These are phyloP conservation scores for Monosporascus sp. DNA, from an alignment of 2,329 filamentous ascomycete species.

Conservation along the genomic window DNA sequence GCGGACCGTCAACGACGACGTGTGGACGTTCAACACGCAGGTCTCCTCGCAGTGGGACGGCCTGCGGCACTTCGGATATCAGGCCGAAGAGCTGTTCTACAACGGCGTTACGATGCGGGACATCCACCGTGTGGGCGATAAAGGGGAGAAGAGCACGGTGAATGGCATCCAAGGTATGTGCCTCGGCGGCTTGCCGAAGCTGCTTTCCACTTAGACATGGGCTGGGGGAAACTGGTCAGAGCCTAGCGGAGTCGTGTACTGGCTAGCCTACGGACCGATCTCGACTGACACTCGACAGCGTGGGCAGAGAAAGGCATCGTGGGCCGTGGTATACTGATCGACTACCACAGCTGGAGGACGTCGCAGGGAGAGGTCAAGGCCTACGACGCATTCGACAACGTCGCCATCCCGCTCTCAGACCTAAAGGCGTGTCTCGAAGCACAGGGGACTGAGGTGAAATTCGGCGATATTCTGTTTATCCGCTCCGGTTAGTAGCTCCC, in stretches of 20 bases:
- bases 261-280: no score
- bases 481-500: conserved; percentile 27
- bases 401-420: conserved; percentile 31
- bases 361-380: conserved; percentile 27
- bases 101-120: conserved; percentile 34
- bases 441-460: conserved; percentile 43
- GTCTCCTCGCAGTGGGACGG: conserved; percentile 55
- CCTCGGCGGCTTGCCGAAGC: no score
- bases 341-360: conserved; percentile 44
- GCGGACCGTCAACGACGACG: conserved; percentile 54
- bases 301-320: conserved; percentile 51
- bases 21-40: conserved; percentile 55
- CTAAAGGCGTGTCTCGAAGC: conserved; percentile 37
- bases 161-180: conserved; percentile 35
- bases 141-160: conserved; percentile 28
- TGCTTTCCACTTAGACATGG: neutral
- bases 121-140: conserved; percentile 28
- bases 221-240: no score
- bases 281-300: conserved; percentile 22
- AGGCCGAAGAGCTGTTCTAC: conserved; percentile 35
- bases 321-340: conserved; percentile 48
- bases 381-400: conserved; percentile 30
- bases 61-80: conserved; percentile 45
- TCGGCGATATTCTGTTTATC: conserved; percentile 48
- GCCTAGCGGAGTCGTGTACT: no score